Conservation (phyloP, 1,284 basidiomycete genomes). For the Irpex lacteus region DNA sequence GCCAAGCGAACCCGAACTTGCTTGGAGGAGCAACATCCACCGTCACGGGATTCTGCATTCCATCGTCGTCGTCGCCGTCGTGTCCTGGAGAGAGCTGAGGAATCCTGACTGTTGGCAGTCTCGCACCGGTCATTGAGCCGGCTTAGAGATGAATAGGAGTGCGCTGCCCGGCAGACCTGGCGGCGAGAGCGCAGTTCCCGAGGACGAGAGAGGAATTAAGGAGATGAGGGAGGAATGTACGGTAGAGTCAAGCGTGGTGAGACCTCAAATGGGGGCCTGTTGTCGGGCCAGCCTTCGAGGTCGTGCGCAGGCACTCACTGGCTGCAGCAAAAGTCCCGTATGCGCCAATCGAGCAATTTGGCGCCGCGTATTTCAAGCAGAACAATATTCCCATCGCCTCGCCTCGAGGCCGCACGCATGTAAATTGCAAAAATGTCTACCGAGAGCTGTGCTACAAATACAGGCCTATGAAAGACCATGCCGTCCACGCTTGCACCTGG, state of each 20-base stretch:
- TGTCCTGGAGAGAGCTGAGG: conserved; percentile 30
- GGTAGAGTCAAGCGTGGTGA: background rate
- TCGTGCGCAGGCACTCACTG: conserved; percentile 5
- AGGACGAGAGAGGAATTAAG: background rate
- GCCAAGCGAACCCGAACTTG: conserved; percentile 53
- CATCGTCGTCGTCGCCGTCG: conserved; percentile 26
- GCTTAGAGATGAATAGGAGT: conserved; percentile 8
- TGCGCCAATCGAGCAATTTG: background rate
- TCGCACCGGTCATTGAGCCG: conserved; percentile 28
- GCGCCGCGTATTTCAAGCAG: conserved; percentile 6
- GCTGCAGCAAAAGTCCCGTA: conserved; percentile 9
- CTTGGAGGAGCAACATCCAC: conserved; percentile 40
- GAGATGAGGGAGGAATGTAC: background rate
- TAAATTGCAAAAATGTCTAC: background rate
- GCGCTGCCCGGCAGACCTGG: conserved; percentile 13
- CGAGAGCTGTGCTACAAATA: background rate
- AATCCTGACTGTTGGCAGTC: conserved; percentile 37
- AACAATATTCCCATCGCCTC: background rate
- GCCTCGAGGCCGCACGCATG: conserved; percentile 7
- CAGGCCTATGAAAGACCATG: background rate
- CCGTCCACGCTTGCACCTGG: background rate
- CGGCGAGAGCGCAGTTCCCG: conserved; percentile 5
- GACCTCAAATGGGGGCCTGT: background rate
- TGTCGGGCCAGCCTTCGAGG: conserved; percentile 12
- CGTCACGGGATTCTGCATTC: conserved; percentile 32